These are phyloP conservation scores for Globisporangium takayamanum DNA, from an alignment of 352 stramenopile species.

Conservation along the genomic window DNA sequence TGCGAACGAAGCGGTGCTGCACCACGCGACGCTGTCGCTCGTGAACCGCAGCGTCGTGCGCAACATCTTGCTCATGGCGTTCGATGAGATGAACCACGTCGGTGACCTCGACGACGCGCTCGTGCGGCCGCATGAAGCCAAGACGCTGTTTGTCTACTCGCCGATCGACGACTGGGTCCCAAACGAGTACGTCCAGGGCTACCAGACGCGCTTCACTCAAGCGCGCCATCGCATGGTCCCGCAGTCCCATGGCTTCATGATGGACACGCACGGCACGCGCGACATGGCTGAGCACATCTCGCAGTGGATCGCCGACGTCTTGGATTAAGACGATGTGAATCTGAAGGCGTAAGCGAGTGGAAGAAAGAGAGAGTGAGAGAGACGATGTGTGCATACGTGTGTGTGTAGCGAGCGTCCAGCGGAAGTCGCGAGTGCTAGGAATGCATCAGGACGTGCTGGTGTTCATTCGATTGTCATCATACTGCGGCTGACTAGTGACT, in stretches of 20 bases:
- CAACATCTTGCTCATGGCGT: slow-evolving; percentile 63
- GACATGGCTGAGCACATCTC: slow-evolving; percentile 63
- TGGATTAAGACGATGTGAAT: slow-evolving; percentile 5
- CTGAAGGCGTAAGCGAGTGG: background rate
- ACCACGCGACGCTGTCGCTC: slow-evolving; percentile 43
- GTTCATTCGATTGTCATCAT: too few species aligned
- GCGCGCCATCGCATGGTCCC: slow-evolving; percentile 43
- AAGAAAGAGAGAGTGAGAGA: too few species aligned
- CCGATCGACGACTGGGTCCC: slow-evolving; percentile 64
- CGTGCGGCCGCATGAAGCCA: slow-evolving; percentile 33
- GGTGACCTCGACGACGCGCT: slow-evolving; percentile 36
- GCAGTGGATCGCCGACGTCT: slow-evolving; percentile 39
- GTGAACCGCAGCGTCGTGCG: slow-evolving; percentile 48
- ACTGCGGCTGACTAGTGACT: too few species aligned
- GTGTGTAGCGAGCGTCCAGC: too few species aligned
- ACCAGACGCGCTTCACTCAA: slow-evolving; percentile 39
- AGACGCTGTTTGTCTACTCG: slow-evolving; percentile 66
- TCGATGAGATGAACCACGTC: slow-evolving; percentile 55
- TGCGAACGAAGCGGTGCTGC: slow-evolving; percentile 33
- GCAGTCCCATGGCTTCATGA: slow-evolving; percentile 75
- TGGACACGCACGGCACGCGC: slow-evolving; percentile 48
- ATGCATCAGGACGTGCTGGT: too few species aligned
- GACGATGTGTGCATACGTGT: too few species aligned
- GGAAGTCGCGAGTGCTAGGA: too few species aligned
- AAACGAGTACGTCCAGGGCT: slow-evolving; percentile 45